Conservation (phyloP, 345 rosid species). For the Camelina sativa region DNA sequence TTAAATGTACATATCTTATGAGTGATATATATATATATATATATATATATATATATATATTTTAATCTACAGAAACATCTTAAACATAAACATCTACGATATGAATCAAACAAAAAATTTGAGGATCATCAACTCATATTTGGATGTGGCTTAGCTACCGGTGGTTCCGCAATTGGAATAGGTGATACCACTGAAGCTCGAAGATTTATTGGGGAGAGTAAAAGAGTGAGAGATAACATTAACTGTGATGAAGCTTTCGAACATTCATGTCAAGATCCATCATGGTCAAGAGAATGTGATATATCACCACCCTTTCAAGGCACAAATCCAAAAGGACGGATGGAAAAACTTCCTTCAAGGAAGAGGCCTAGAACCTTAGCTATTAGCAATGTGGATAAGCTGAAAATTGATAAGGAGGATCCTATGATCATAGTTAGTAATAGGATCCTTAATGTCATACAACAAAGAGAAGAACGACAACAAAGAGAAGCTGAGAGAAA, state of each 20-base stretch:
- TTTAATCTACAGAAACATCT: background rate
- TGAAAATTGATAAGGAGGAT: background rate
- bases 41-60: too few species aligned
- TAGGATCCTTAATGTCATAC: background rate
- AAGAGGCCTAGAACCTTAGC: background rate
- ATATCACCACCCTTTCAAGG: background rate
- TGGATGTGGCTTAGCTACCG: background rate
- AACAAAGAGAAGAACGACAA: background rate
- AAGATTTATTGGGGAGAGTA: background rate
- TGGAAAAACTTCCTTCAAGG: background rate
- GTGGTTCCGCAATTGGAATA: too few species aligned
- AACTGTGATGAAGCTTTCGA: too few species aligned
- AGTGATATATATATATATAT: background rate
- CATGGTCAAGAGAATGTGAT: background rate
- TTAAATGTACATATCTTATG: background rate
- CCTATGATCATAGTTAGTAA: background rate
- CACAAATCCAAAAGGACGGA: background rate
- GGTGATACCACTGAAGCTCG: background rate
- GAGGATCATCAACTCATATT: background rate
- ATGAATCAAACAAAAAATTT: background rate
- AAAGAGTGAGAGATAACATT: background rate
- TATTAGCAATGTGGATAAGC: background rate
- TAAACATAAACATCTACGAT: background rate
- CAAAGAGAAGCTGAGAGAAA: constrained; percentile 6
- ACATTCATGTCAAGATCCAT: background rate